Percentiles rank a stretch among this genome's conserved stretches.
phyloP scores from a whole-genome alignment of 306 rosid species.

The Crataegus laevigata region DNA sequence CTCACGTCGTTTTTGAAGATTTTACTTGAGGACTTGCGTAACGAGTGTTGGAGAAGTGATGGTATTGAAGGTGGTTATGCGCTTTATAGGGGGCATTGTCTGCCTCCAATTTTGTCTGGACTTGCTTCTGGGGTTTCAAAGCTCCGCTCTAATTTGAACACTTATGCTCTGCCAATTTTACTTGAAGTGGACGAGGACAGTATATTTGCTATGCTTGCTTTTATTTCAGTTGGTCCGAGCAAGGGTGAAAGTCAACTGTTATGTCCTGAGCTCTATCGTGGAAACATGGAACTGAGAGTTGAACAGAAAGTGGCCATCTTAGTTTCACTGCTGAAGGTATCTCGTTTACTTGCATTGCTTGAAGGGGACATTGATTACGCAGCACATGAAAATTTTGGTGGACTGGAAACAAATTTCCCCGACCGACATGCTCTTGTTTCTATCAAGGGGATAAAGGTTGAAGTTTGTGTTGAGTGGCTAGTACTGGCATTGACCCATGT shows the following conservation, averaged over 20 bases:
- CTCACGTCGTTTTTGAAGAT: conserved; percentile 81
- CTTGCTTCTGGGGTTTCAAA: conserved; percentile 89
- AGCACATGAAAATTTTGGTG: conserved; percentile 15
- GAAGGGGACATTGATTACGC: conserved; percentile 79
- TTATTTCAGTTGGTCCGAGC: conserved; percentile 58
- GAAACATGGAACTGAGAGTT: conserved; percentile 47
- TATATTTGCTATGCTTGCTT: conserved; percentile 80
- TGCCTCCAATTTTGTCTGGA: conserved; percentile 69
- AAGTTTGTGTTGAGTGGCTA: conserved; percentile 79
- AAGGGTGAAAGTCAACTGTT: conserved; percentile 31
- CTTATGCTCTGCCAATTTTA: conserved; percentile 77
- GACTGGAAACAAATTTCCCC: conserved; percentile 23
- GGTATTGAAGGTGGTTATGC: conserved; percentile 87
- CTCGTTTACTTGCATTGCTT: conserved; percentile 82
- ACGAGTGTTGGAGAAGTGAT: conserved; percentile 78
- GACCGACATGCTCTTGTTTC: conserved; percentile 50
- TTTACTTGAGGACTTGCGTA: conserved; percentile 79
- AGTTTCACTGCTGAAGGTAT: conserved; percentile 90
- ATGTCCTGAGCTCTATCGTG: conserved; percentile 36
- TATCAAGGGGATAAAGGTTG: conserved; percentile 65
- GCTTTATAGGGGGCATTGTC: conserved; percentile 62
- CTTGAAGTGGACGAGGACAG: conserved; percentile 83
- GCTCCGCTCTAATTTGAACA: conserved; percentile 84
- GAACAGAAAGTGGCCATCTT: conserved; percentile 90
- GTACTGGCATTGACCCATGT: conserved; percentile 81